Evolutionary conservation across 352 stramenopile species (phyloP).

Genomic region (Pseudoperonospora humuli): DNA sequence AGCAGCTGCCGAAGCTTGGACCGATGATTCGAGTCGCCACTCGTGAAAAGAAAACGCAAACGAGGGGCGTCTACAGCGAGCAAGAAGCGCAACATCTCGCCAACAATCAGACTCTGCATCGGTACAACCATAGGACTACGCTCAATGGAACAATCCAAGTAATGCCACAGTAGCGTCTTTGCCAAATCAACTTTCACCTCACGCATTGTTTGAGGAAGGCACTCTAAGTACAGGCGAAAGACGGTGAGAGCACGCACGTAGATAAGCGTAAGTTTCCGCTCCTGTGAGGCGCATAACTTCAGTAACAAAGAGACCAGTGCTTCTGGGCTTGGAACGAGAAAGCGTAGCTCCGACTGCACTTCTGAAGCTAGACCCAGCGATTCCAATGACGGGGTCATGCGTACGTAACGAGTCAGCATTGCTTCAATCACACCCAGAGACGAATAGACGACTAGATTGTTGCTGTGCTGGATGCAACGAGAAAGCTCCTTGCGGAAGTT

Average conservation of each 20-base stretch:
- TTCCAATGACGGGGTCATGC: slow-evolving; percentile 22
- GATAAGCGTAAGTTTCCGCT: slow-evolving; percentile 39
- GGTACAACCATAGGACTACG: slow-evolving; percentile 3
- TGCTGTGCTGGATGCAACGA: slow-evolving; percentile 67
- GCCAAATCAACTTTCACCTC: slow-evolving; percentile 83
- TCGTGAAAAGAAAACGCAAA: slow-evolving; percentile 43
- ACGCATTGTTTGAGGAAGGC: slow-evolving; percentile 60
- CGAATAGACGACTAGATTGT: slow-evolving; percentile 69
- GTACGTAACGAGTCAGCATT: slow-evolving; percentile 45
- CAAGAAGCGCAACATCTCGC: slow-evolving; percentile 67
- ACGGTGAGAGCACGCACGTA: slow-evolving; percentile 71
- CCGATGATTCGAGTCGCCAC: slow-evolving; percentile 4
- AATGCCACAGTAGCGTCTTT: slow-evolving; percentile 62
- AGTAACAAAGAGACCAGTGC: slow-evolving; percentile 71
- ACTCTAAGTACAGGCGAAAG: slow-evolving; percentile 69
- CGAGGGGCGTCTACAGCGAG: slow-evolving; percentile 46
- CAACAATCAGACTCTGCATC: slow-evolving; percentile 49
- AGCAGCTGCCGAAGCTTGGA: slow-evolving; percentile 71
- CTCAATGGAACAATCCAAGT: slow-evolving; percentile 23
- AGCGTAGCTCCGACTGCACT: slow-evolving; percentile 59
- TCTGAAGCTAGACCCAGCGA: slow-evolving; percentile 19
- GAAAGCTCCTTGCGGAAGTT: slow-evolving; percentile 76
- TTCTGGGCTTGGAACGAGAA: slow-evolving; percentile 67
- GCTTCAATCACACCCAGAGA: slow-evolving; percentile 59
- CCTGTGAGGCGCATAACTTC: slow-evolving; percentile 47